Evolutionary conservation across 1,139 yeast genomes (phyloP).

Genomic region (Meyerozyma smithsonii): DNA sequence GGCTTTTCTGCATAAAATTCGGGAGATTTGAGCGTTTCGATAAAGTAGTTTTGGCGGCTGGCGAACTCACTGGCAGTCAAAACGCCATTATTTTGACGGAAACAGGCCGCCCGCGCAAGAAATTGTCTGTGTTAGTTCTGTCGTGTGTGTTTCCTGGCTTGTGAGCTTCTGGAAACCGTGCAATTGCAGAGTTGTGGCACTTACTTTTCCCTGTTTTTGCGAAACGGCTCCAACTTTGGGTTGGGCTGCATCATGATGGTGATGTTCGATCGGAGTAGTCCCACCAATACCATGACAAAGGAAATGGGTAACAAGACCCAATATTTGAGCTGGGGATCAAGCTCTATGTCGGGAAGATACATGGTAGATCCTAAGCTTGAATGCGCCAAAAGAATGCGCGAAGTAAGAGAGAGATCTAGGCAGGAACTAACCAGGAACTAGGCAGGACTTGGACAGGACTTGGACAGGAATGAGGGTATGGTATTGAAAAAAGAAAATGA

Average conservation of each 20-base stretch:
- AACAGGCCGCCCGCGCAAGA: slow-evolving; percentile 50
- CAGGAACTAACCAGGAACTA: too few species aligned
- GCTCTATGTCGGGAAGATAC: slow-evolving; percentile 32
- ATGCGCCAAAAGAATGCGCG: not conserved
- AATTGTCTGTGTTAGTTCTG: slow-evolving; percentile 37
- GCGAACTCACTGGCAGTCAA: slow-evolving; percentile 45
- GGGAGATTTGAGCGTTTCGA: slow-evolving; percentile 46
- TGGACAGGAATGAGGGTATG: too few species aligned
- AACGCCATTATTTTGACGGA: slow-evolving; percentile 46
- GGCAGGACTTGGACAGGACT: too few species aligned
- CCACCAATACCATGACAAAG: slow-evolving; percentile 86
- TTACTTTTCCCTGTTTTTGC: slow-evolving; percentile 56
- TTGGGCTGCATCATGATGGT: slow-evolving; percentile 55
- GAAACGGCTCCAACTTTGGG: slow-evolving; percentile 50
- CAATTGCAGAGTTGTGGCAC: slow-evolving; percentile 16
- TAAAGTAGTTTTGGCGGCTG: slow-evolving; percentile 40
- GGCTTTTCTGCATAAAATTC: slow-evolving; percentile 43
- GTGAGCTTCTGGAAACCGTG: too few species aligned
- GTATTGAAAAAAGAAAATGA: too few species aligned
- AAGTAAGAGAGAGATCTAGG: not conserved
- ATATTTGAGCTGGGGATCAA: slow-evolving; percentile 78
- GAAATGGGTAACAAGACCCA: slow-evolving; percentile 94
- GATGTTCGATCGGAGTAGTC: slow-evolving; percentile 68
- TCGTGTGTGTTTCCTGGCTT: too few species aligned
- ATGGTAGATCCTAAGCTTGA: slow-evolving; percentile 4